phyloP scores from a whole-genome alignment of 2,329 filamentous ascomycete species.

The Onygena corvina region DNA sequence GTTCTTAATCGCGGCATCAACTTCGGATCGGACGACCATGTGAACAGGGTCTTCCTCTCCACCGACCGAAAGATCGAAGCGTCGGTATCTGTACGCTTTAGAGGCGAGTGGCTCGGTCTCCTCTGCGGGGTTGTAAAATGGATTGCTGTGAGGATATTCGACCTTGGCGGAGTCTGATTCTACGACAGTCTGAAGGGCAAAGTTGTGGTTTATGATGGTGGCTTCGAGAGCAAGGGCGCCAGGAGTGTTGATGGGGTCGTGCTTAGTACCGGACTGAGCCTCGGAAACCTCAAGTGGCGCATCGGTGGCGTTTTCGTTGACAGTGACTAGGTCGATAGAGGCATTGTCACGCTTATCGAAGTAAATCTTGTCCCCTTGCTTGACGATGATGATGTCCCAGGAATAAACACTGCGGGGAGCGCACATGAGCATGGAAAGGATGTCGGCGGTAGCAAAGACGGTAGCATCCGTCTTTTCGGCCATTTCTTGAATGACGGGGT shows the following conservation, averaged over 20 bases:
- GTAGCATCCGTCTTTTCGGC: constrained; percentile 92
- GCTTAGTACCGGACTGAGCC: constrained; percentile 44
- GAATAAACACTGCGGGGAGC: constrained; percentile 91
- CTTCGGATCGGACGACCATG: constrained; percentile 83
- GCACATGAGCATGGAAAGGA: constrained; percentile 99
- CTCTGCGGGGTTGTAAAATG: constrained; percentile 90
- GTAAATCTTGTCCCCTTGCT: constrained; percentile 93
- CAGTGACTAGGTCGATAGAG: constrained; percentile 89
- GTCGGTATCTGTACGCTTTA: constrained; percentile 97
- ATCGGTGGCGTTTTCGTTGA: constrained; percentile 97
- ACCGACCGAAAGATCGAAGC: constrained; percentile 88
- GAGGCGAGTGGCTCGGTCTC: constrained; percentile 88
- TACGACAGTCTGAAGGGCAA: constrained; percentile 84
- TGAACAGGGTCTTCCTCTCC: constrained; percentile 84
- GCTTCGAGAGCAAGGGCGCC: constrained; percentile 85
- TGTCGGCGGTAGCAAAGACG: constrained; percentile 93
- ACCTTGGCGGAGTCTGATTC: constrained; percentile 70
- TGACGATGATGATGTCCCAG: constrained; percentile 91
- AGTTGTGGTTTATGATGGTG: constrained; percentile 99
- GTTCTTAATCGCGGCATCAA: constrained; percentile 94
- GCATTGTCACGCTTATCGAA: constrained; percentile 97
- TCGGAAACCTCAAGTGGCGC: constrained; percentile 84
- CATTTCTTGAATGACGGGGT: constrained; percentile 93
- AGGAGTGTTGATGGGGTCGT: constrained; percentile 93
- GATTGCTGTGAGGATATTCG: constrained; percentile 78